These are phyloP conservation scores for Amaranthus tricolor DNA, from an alignment of 179 eudicot species.

Conservation along the genomic window DNA sequence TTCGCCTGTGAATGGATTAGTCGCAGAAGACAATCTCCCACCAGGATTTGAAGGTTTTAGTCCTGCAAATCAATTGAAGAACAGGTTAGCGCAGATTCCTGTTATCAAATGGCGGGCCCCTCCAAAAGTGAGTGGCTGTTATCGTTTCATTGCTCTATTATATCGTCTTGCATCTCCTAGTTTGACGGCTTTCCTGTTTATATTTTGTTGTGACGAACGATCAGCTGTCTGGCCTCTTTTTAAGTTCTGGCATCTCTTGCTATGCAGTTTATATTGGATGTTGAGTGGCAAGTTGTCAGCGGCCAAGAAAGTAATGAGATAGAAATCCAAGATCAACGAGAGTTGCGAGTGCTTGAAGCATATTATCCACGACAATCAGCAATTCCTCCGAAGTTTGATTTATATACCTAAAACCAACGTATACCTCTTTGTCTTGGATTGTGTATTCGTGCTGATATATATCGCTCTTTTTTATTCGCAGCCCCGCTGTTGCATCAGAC, in stretches of 20 bases:
- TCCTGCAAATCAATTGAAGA: slow-evolving; percentile 43
- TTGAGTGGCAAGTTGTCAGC: slow-evolving; percentile 64
- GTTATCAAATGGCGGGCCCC: slow-evolving; percentile 60
- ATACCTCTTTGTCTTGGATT: not conserved
- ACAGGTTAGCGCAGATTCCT: slow-evolving; percentile 55
- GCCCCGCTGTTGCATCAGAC: slow-evolving; percentile 47
- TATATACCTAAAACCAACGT: not conserved
- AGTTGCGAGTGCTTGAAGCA: slow-evolving; percentile 72
- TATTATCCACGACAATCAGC: slow-evolving; percentile 75
- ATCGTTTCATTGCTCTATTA: slow-evolving; percentile 12
- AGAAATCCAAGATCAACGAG: slow-evolving; percentile 56
- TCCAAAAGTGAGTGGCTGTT: slow-evolving; percentile 48
- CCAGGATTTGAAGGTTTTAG: slow-evolving; percentile 72
- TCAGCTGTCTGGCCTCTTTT: too few relatives aligned
- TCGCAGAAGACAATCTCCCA: slow-evolving; percentile 57
- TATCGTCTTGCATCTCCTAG: not conserved
- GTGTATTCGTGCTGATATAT: slow-evolving; percentile 11
- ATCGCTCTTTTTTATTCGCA: slow-evolving; percentile 25
- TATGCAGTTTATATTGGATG: slow-evolving; percentile 54
- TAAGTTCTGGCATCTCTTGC: not conserved
- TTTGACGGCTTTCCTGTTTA: too few relatives aligned
- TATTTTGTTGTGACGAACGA: too few relatives aligned
- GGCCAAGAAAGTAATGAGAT: slow-evolving; percentile 75
- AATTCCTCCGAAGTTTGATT: slow-evolving; percentile 68
- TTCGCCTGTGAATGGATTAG: slow-evolving; percentile 33